These are phyloP conservation scores for Lipomyces mesembrius DNA, from an alignment of 805 yeast species.

Conservation along the genomic window DNA sequence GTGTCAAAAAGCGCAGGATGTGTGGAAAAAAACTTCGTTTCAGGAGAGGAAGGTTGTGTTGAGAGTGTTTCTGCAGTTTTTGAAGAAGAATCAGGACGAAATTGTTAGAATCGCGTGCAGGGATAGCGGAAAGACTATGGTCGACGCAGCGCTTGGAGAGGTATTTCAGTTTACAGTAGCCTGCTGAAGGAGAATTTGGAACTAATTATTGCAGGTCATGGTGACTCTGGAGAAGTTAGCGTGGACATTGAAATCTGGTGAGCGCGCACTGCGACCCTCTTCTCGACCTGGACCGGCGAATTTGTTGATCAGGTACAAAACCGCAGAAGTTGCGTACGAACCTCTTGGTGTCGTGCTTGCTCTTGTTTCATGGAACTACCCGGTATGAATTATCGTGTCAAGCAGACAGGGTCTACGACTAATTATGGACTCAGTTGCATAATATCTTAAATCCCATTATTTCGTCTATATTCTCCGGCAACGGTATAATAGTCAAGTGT, in stretches of 20 bases:
- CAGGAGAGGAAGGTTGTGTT: slow-evolving; percentile 71
- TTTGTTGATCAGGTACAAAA: slow-evolving; percentile 78
- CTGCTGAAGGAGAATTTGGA: not conserved
- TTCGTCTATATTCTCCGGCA: slow-evolving; percentile 88
- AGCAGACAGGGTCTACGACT: not conserved
- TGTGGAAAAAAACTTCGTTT: slow-evolving; percentile 58
- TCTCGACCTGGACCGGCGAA: slow-evolving; percentile 86
- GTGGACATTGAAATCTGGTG: slow-evolving; percentile 89
- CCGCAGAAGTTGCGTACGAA: slow-evolving; percentile 91
- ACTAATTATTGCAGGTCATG: slow-evolving; percentile 63
- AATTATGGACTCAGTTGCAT: slow-evolving; percentile 56
- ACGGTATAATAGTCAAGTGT: slow-evolving; percentile 88
- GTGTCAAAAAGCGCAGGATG: slow-evolving; percentile 62
- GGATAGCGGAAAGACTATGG: slow-evolving; percentile 93
- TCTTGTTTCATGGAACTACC: slow-evolving; percentile 95
- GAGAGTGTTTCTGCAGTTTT: slow-evolving; percentile 69
- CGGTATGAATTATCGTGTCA: slow-evolving; percentile 45
- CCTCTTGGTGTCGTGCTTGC: slow-evolving; percentile 91
- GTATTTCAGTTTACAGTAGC: slow-evolving; percentile 3
- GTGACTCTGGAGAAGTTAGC: slow-evolving; percentile 91
- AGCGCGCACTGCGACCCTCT: slow-evolving; percentile 67
- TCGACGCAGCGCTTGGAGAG: slow-evolving; percentile 81
- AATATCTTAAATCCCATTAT: slow-evolving; percentile 90
- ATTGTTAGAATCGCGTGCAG: slow-evolving; percentile 93
- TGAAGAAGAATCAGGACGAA: slow-evolving; percentile 79